phyloP scores from a whole-genome alignment of 2,329 filamentous ascomycete genomes.

The Stachybotrys chlorohalonatus region DNA sequence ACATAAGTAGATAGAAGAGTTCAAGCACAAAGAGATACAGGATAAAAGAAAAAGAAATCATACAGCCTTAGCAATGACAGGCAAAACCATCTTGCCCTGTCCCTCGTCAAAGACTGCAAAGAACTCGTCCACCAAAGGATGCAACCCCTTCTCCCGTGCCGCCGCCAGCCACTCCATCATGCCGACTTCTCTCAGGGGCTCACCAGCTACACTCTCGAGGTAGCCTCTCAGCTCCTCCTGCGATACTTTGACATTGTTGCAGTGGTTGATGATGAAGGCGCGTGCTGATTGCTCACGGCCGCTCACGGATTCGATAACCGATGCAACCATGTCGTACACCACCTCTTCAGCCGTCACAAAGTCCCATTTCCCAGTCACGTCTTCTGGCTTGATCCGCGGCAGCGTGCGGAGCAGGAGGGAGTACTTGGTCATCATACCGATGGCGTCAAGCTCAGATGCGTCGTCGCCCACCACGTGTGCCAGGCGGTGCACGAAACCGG shows the following conservation, averaged over 20 bases:
- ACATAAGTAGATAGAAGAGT: too few species aligned
- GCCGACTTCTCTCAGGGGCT: not conserved
- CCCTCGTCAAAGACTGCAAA: not conserved
- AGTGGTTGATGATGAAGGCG: not conserved
- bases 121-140: not conserved
- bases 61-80: not conserved
- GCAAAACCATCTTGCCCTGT: not conserved
- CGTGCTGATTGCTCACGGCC: not conserved
- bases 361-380: not conserved
- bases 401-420: not conserved
- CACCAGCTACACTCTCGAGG: not conserved
- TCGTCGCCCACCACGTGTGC: not conserved
- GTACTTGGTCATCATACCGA: not conserved
- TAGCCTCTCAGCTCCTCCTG: not conserved
- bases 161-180: not conserved
- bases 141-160: not conserved
- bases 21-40: too few species aligned
- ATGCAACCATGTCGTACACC: not conserved
- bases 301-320: not conserved
- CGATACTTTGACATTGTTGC: not conserved
- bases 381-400: not conserved
- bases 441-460: not conserved
- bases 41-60: not conserved
- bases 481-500: constrained; percentile 6
- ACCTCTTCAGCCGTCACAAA: not conserved